Evolutionary conservation across 164 flowering plant genomes (phyloP), one percentile per base, ranked within the genome.

Genomic region (Vitis rotundifolia): DNA sequence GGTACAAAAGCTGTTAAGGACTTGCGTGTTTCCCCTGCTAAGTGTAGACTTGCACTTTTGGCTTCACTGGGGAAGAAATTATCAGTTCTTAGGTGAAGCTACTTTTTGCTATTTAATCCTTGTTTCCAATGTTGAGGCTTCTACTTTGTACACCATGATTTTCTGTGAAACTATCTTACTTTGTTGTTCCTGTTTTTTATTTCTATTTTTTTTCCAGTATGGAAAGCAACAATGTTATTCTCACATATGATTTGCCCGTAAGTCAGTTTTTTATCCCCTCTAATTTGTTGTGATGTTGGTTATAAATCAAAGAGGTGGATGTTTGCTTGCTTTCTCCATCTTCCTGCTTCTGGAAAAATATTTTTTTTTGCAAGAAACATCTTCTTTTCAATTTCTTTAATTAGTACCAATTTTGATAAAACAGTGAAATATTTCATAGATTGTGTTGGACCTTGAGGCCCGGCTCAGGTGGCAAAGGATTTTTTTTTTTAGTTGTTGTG

Each of bases 201-300:
- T 6, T 37, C 44, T 37, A 37, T 37, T 26, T 78, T 47, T 76
- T 15, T 80, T 85, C 13, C 91, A 95, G 97, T 77, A 65, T 78
- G 77, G 89, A 89, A 62, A 91, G 89, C 89, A 90, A 95, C 82
- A 83, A 89, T 63, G 65, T 83, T 18, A 72, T 91, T 66, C 85
- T 91, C 28, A 50, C 83, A 15, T 93, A 88, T 80, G 87, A 89
- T 71, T 79, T 95, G 64, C 96, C 87, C 87, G 99, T 95, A 89
- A 83, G 8, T 15, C 61, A 15, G 29, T 59, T 59, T n/a, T 59
- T 59, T 16, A 11, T 52, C 47, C n/a, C 10, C 60, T 55, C 60
- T 19, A 9, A 13, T 56, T 44, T 3, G 49, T 8, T 16, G 3
- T 51, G 6, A 31, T n/a, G 9, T 66, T 67, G 1, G 26, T 26